These are phyloP conservation scores for Periglandula ipomoeae DNA, from an alignment of 2,329 filamentous ascomycete species.

Conservation along the genomic window DNA sequence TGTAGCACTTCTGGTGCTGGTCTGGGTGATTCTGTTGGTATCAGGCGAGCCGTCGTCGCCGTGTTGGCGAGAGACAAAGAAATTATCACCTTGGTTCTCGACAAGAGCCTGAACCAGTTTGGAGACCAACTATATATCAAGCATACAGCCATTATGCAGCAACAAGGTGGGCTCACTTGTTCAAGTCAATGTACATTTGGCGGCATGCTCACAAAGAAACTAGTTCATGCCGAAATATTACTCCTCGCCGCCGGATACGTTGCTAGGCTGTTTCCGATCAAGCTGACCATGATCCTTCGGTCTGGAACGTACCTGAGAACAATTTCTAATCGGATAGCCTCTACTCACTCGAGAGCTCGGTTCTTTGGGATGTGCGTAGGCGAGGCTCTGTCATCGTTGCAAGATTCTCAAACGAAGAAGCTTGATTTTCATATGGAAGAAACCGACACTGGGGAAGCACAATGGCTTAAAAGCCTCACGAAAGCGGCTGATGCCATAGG, in stretches of 20 bases:
- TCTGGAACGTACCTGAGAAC: conserved; percentile 65
- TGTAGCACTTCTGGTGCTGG: conserved; percentile 55
- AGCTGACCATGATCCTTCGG: conserved; percentile 59
- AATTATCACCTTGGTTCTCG: conserved; percentile 46
- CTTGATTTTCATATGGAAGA: conserved; percentile 83
- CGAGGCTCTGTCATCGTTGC: conserved; percentile 56
- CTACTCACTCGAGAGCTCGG: conserved; percentile 64
- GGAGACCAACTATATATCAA: conserved; percentile 81
- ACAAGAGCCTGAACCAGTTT: conserved; percentile 65
- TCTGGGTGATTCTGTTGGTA: conserved; percentile 51
- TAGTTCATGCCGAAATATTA: conserved; percentile 71
- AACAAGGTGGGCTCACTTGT: conserved; percentile 56
- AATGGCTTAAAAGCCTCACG: conserved; percentile 63
- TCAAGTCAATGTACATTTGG: neutral
- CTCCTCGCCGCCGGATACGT: conserved; percentile 72
- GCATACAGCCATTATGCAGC: conserved; percentile 74
- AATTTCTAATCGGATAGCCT: conserved; percentile 75
- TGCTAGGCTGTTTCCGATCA: conserved; percentile 54
- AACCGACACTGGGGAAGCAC: conserved; percentile 60
- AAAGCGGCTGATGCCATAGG: conserved; percentile 55
- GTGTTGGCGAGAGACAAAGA: conserved; percentile 44
- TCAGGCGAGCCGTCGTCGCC: conserved; percentile 57
- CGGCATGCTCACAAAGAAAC: conserved; percentile 13
- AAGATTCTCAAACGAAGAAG: conserved; percentile 58
- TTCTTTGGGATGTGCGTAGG: conserved; percentile 86